Base-by-base conservation (phyloP, 2,329 filamentous ascomycete genomes). In the Arthrobotrys entomopaga region DNA sequence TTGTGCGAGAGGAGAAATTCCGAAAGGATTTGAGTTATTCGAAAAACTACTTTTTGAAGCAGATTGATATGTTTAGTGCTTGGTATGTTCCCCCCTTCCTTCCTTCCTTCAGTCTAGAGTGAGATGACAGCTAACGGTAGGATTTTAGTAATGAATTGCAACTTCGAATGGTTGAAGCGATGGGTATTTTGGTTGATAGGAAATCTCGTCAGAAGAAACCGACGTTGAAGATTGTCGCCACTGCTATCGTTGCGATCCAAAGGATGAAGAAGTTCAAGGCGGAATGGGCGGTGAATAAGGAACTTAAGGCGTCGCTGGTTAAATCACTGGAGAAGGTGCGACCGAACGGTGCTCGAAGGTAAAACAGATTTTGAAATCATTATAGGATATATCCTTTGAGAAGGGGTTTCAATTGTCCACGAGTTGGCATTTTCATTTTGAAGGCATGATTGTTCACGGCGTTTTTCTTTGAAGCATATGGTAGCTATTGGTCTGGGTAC, bases 111-210 rank as follows among this genome's bases (percentile, higher is more conserved):
- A 57, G 54, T 49, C 58, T 42, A 65, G 24, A 15, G 11, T 60
- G 56, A 22, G 10, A n/a, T 29, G 11, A 34, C 22, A 22, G n/a
- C 59, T 26, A 59, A 54, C 56, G 56, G 50, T 34, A 13, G 34
- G 1, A 65, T 78, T 80, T 74, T 81, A 98, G 95, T 84, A 99
- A 98, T 84, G 90, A 94, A 81, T 91, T 92, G 74, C 92, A 98
- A 81, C 88, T 98, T 71, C 88, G 89, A 60, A 90, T 97, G 80
- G 89, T 98, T 76, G 87, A 90, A 78, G 87, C 91, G 78, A 96
- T 97, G 85, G 92, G 91, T 76, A 87, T 91, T 76, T 86, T 78
- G 49, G 78, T 85, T 2, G 84, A 86, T 77, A 75, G 81, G 20
- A 83, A 82, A 0, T 80, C 83, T 46, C 81, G 82, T 15, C 81